Conservation (phyloP, 2,329 filamentous ascomycete species). For the Pseudofabraea citricarpa region DNA sequence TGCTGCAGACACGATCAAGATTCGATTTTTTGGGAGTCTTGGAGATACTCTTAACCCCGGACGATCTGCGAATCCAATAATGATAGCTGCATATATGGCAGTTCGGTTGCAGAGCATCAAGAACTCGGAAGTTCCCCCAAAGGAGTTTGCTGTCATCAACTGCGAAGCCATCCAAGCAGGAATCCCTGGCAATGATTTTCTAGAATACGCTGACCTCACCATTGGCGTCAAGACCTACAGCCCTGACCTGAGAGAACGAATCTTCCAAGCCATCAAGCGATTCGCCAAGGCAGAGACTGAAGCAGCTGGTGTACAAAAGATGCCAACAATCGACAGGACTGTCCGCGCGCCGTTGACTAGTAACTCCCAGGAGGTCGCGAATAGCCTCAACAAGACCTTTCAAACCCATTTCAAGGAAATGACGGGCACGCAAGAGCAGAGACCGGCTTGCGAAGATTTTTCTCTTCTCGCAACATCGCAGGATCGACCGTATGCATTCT, state of each 20-base stretch:
- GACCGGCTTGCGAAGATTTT: slow-evolving; percentile 20
- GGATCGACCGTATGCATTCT: slow-evolving; percentile 44
- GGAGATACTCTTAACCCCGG: slow-evolving; percentile 1
- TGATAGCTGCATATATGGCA: slow-evolving; percentile 1
- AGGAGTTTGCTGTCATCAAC: slow-evolving; percentile 1
- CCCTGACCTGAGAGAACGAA: background rate
- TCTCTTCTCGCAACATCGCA: slow-evolving; percentile 14
- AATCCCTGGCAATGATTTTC: background rate
- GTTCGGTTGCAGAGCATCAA: slow-evolving; percentile 3
- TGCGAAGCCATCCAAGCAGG: slow-evolving; percentile 1
- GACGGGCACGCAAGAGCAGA: background rate
- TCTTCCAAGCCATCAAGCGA: slow-evolving; percentile 1
- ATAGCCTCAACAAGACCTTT: background rate
- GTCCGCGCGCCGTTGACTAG: background rate
- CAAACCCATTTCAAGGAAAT: slow-evolving; percentile 1
- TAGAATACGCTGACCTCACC: background rate
- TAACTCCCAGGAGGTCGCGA: slow-evolving; percentile 2
- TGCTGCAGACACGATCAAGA: background rate
- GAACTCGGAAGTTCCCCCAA: background rate
- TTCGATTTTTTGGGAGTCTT: slow-evolving; percentile 1
- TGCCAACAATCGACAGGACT: background rate
- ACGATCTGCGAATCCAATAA: background rate
- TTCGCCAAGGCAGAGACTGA: slow-evolving; percentile 4
- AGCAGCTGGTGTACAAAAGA: background rate
- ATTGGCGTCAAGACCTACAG: background rate